Conservation (phyloP, 768 basidiomycete genomes). For the Scleroderma bovista region DNA sequence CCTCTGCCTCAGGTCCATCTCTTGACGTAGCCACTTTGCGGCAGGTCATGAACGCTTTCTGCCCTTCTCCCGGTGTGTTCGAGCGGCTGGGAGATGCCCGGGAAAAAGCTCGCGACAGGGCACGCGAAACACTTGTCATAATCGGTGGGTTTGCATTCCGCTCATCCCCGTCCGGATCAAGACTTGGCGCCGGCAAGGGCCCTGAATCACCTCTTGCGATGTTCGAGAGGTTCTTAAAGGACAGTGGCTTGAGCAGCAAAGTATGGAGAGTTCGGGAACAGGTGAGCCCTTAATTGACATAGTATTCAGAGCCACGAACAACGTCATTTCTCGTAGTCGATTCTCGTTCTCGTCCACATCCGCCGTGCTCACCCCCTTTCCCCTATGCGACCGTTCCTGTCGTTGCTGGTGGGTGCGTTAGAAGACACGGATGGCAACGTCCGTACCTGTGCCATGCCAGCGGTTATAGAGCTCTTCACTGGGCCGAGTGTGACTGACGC, state of each 20-base stretch:
- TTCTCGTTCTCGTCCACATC: slow-evolving; percentile 66
- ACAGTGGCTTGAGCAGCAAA: slow-evolving; percentile 72
- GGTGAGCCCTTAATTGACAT: slow-evolving; percentile 39
- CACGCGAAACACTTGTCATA: slow-evolving; percentile 68
- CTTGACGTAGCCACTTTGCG: slow-evolving; percentile 58
- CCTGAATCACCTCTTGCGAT: slow-evolving; percentile 61
- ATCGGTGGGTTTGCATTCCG: slow-evolving; percentile 71
- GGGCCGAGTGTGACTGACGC: slow-evolving; percentile 77
- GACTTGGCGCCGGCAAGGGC: slow-evolving; percentile 50
- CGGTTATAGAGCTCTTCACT: slow-evolving; percentile 81
- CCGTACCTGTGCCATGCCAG: slow-evolving; percentile 76
- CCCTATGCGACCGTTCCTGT: slow-evolving; percentile 76
- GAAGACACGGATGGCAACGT: slow-evolving; percentile 91
- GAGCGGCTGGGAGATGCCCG: slow-evolving; percentile 79
- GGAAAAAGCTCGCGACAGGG: slow-evolving; percentile 65
- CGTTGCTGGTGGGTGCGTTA: slow-evolving; percentile 74
- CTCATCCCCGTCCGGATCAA: slow-evolving; percentile 41
- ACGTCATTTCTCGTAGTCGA: slow-evolving; percentile 35
- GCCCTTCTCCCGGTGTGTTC: slow-evolving; percentile 71
- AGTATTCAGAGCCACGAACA: neutral
- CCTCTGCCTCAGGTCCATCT: slow-evolving; percentile 37
- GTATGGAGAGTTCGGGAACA: slow-evolving; percentile 85
- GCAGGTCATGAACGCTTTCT: slow-evolving; percentile 59
- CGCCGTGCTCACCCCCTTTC: slow-evolving; percentile 67
- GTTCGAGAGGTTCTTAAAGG: slow-evolving; percentile 69